Evolutionary conservation across 352 stramenopile genomes (phyloP).

Genomic region (Phytophthora uliginosa): DNA sequence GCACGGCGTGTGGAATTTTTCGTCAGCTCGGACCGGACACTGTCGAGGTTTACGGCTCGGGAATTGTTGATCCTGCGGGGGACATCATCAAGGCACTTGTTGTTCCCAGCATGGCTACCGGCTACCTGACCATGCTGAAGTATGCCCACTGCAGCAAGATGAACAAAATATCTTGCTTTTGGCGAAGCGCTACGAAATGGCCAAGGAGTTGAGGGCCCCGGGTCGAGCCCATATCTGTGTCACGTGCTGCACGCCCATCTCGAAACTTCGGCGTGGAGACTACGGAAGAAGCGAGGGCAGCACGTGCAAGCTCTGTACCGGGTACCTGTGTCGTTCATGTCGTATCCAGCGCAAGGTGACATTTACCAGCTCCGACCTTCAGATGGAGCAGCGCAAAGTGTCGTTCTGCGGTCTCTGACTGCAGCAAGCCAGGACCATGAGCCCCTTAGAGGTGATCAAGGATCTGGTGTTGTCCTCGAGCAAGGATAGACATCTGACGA

Average conservation of each 20-base stretch:
- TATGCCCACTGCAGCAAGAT: conserved; percentile 48
- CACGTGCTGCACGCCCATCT: conserved; percentile 30
- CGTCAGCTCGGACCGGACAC: conserved; percentile 47
- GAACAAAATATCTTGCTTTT: conserved; percentile 40
- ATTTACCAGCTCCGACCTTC: conserved; percentile 15
- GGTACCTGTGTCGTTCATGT: conserved; percentile 46
- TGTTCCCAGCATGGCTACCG: conserved; percentile 20
- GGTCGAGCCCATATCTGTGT: conserved; percentile 28
- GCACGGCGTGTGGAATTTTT: conserved; percentile 60
- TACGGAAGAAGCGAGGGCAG: conserved; percentile 25
- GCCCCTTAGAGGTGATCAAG: conserved; percentile 20
- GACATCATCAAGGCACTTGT: conserved; percentile 40
- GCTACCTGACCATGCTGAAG: conserved; percentile 29
- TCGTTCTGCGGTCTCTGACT: conserved; percentile 38
- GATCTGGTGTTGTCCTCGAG: conserved; percentile 7
- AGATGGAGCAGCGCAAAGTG: conserved; percentile 39
- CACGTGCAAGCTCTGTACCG: conserved; percentile 44
- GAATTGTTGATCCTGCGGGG: conserved; percentile 40
- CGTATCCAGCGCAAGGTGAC: conserved; percentile 47
- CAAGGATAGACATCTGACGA: conserved; percentile 1
- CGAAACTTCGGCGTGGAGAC: conserved; percentile 22
- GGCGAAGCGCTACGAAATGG: conserved; percentile 25
- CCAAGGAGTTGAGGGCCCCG: conserved; percentile 24
- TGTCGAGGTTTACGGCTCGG: conserved; percentile 54
- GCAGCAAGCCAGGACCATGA: conserved; percentile 32